Evolutionary conservation across 83 land plant species (phyloP).

Genomic region (Picea mariana): DNA sequence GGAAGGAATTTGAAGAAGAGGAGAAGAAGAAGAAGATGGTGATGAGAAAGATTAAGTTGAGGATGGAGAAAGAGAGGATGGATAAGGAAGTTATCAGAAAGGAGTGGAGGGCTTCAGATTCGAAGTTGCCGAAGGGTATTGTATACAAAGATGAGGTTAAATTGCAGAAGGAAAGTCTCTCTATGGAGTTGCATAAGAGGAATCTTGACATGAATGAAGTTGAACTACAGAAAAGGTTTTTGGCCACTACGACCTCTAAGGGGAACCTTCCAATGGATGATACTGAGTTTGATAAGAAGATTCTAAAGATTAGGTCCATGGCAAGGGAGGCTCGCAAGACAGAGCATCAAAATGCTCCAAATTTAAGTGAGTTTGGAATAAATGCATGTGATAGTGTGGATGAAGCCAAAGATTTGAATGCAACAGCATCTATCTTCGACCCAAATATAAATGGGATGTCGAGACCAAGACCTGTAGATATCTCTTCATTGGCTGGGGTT

Average conservation of each 20-base stretch:
- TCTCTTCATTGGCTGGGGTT: not conserved
- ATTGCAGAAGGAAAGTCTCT: not conserved
- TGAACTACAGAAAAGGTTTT: not conserved
- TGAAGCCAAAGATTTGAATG: not conserved
- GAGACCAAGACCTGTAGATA: not conserved
- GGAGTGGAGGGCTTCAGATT: slow-evolving; percentile 36
- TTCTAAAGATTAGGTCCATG: slow-evolving; percentile 46
- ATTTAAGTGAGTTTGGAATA: not conserved
- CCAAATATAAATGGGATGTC: too few relatives aligned
- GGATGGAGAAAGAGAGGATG: slow-evolving; percentile 41
- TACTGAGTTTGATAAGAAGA: slow-evolving; percentile 26
- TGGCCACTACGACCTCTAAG: slow-evolving; percentile 9
- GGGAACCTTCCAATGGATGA: slow-evolving; percentile 1
- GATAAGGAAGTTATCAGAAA: slow-evolving; percentile 21
- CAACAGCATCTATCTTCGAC: not conserved
- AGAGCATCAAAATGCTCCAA: slow-evolving; percentile 20
- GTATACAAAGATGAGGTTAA: not conserved
- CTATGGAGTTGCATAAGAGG: not conserved
- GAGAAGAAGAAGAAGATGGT: slow-evolving; percentile 54
- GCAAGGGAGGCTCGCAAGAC: slow-evolving; percentile 41
- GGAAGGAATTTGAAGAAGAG: slow-evolving; percentile 21
- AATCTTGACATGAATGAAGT: not conserved
- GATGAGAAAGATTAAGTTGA: slow-evolving; percentile 44
- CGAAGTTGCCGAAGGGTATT: too few relatives aligned
- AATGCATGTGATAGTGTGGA: slow-evolving; percentile 11